Base-by-base conservation (phyloP, 176 grass and related monocot species). In the Elymus sibiricus region DNA sequence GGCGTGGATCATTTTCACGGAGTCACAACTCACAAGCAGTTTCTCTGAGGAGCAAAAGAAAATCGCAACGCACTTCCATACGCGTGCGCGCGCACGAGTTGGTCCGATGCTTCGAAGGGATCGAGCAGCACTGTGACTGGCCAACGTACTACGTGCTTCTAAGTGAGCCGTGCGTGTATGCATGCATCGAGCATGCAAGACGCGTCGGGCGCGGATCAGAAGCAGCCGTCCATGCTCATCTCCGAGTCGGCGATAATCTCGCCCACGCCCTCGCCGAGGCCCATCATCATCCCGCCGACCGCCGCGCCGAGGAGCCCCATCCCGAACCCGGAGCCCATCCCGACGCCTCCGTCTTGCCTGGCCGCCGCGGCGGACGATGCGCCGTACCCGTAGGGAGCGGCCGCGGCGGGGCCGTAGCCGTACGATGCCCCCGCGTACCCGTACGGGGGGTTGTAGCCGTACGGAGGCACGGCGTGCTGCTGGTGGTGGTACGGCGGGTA, bases 251-350 rank as follows among this genome's bases (percentile, higher is more conserved):
- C 69, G 68, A 81, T 11, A 38, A 78, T 81, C 27, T 81, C 71
- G 15, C 25, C 72, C 43, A 75, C 25, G 72, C 43, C 72, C 0
- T 75, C 72, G 43, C 72, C 72, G 72, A 75, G 46, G 38, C 83
- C 78, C n/a, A 90, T 21, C 83, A 86, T 42, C 72, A 90, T 25
- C 71, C 88, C 88, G 63, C 75, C 81, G 29, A 84, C 75, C 4
- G 75, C 87, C 28, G 81, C 86, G 5, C 84, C 67, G 68, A 92
- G 74, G 60, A 88, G 68, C 1, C 82, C 90, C 62, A 90, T 21
- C 0, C 88, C 78, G 7, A 82, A 47, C 24, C 82, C 78, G 22
- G 44, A 13, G 32, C 61, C 49, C 22, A 76, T 13, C 39, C 78
- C 83, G 6, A 51, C 88, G n/a, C 78, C 4, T 15, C 73, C 27